Conservation (phyloP, 345 rosid genomes). For the Melaleuca quinquenervia region DNA sequence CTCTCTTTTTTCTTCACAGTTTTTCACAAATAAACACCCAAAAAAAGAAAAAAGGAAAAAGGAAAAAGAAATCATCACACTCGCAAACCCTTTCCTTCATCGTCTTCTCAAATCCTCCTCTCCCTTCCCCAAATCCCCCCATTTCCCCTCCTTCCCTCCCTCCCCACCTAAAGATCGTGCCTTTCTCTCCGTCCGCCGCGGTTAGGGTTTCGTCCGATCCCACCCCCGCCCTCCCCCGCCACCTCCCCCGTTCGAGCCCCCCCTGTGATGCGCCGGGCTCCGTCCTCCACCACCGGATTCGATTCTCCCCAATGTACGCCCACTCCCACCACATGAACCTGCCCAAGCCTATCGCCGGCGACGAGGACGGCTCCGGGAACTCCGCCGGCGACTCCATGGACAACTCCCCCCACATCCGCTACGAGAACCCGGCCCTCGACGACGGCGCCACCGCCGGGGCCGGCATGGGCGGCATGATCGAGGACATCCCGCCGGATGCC, state of each 20-base stretch:
- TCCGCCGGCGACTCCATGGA: conserved; percentile 31
- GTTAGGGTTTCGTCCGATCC: background rate
- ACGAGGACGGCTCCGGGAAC: conserved; percentile 18
- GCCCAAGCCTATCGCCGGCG: conserved; percentile 29
- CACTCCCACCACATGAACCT: conserved; percentile 45
- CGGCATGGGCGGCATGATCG: conserved; percentile 29
- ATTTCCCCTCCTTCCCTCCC: background rate
- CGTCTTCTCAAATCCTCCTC: background rate
- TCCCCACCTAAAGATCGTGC: background rate
- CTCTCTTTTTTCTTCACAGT: background rate
- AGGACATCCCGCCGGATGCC: conserved; percentile 46
- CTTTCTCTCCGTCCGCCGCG: background rate
- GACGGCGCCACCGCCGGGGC: conserved; percentile 24
- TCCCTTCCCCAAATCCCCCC: background rate
- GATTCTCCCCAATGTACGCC: conserved; percentile 38
- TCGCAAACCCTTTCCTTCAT: background rate
- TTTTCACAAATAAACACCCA: background rate
- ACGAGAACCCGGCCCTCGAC: conserved; percentile 19
- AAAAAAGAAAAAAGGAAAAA: background rate
- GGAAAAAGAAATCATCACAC: background rate
- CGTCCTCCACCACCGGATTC: background rate
- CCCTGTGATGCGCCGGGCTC: background rate
- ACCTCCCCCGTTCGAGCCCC: background rate
- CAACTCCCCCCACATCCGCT: conserved; percentile 2
- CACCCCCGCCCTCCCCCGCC: background rate